Base-by-base conservation (phyloP, 495 filamentous ascomycete genomes). In the Margaritispora aquatica region DNA sequence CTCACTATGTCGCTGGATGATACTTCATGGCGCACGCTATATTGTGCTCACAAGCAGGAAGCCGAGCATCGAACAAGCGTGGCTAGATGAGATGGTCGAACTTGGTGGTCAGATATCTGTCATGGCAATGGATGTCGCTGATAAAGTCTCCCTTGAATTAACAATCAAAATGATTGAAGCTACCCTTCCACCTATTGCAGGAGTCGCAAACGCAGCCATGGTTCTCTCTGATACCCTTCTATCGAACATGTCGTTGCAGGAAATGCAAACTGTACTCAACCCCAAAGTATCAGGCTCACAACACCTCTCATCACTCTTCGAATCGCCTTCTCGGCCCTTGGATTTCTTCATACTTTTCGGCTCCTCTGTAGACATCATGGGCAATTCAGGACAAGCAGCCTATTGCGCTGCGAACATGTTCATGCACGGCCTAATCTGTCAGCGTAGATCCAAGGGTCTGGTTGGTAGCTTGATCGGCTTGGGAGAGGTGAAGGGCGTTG, bases 341-440 rank as follows among this genome's bases (percentile, higher is more conserved):
- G 83, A 85, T 56, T 86, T 86, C 68, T 85, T 86, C 66, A 65
- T 84, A 36, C 64, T 76, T n/a, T 73, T 84, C 31, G 81, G 79
- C 11, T 84, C 82, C 23, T 51, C 77, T 3, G 62, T 74, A 13
- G 72, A 66, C 20, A 61, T 81, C 2, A 59, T 77, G n/a, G 82
- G 82, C 0, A 76, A 75, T 57, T 63, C 66, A 2, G 73, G 73
- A 0, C 82, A 85, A 63, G 63, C 75, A 9, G 72, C 71, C 15
- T 85, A 85, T 58, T 71, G 73, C 4, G 77, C 78, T 0, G 77
- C 76, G 17, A 82, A 82, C 58, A 68, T 73, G n/a, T 84, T 75
- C 60, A 71, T 80, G 49, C 71, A 44, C 8, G 50, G 57, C 10
- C 50, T 80, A 0, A 71, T 69, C 0, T 36, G 41, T 1, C 63